Evolutionary conservation across 2,329 filamentous ascomycete genomes (phyloP), one percentile per base, ranked within the genome.

Genomic region (Zymoseptoria crescenta): DNA sequence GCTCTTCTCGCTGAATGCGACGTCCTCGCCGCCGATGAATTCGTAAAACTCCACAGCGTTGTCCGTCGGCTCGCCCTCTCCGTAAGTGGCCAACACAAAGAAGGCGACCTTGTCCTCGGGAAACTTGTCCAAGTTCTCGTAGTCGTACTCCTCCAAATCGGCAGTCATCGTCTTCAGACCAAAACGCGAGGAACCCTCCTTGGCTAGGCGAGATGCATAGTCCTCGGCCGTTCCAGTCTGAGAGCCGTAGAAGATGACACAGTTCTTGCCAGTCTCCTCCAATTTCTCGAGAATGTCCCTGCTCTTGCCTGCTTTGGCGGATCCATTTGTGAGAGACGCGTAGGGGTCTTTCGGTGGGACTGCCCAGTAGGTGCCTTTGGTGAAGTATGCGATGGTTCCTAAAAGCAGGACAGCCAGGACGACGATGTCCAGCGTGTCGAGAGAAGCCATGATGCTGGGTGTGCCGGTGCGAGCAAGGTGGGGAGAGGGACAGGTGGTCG

Each of bases 41-140:
- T 99, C 94, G 79, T 96, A 96, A 79, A 99, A 99, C 68, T 99
- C 94, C 64, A 97, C 94, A 6, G 95, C 94, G 72, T 99, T 99
- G 72, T 99, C 94, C 30, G 95, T 99, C 51, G 94, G 94, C 77
- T 99, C 95, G 64, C 94, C 94, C 80, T 99, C 94, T 66, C 94
- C 94, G 70, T 99, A 99, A 41, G 95, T 99, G 56, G 94, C 94
- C 64, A 99, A 83, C 60, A 99, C 88, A 73, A 99, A 99, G 79
- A 99, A 88, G 69, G 87, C 89, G 56, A 99, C 77, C 77, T 96
- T 96, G 76, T 97, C 92, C 65, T 86, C 85, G 51, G 93, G 89
- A 68, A 97, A 85, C 58, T 85, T 80, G 75, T 99, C 93, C 64
- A 99, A 82, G 70, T 92, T 96, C 56, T 97, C 93, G 71, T 87